Conservation (phyloP, 1,284 basidiomycete species). For the Rhodotorula sp. region DNA sequence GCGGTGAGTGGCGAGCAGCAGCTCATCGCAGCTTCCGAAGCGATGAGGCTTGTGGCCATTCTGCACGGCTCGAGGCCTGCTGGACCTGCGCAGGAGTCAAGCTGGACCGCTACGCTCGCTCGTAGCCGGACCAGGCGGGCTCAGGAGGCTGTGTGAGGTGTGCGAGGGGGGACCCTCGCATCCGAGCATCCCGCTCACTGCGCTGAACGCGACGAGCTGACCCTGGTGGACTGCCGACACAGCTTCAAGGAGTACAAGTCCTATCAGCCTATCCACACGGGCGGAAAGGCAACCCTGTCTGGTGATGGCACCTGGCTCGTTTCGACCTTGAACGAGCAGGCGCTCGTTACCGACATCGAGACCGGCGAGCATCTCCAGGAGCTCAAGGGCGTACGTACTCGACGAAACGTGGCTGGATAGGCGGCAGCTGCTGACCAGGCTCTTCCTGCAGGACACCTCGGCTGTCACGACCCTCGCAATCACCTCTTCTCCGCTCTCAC, state of each 20-base stretch:
- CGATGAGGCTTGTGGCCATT: too few species aligned
- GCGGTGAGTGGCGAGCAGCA: not conserved
- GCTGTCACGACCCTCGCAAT: conserved; percentile 56
- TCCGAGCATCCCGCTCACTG: not conserved
- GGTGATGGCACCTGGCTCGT: conserved; percentile 76
- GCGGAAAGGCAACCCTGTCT: conserved; percentile 78
- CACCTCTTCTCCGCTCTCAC: conserved; percentile 45
- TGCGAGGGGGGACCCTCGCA: not conserved
- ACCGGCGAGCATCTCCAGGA: conserved; percentile 74
- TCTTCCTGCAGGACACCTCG: conserved; percentile 55
- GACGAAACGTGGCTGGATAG: conserved; percentile 61
- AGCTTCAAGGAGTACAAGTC: conserved; percentile 44
- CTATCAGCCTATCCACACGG: conserved; percentile 72
- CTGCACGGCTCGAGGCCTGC: too few species aligned
- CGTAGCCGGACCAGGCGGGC: too few species aligned
- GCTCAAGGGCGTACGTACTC: conserved; percentile 71
- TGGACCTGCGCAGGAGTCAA: too few species aligned
- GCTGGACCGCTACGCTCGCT: not conserved
- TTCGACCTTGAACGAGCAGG: conserved; percentile 83
- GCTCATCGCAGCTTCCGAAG: not conserved
- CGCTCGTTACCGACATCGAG: conserved; percentile 74
- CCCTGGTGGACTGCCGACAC: not conserved
- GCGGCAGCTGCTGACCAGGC: conserved; percentile 48
- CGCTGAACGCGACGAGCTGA: not conserved
- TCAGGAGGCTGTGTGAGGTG: not conserved